Base-by-base conservation (phyloP, 106 monocot species). In the Gastrodia elata region DNA sequence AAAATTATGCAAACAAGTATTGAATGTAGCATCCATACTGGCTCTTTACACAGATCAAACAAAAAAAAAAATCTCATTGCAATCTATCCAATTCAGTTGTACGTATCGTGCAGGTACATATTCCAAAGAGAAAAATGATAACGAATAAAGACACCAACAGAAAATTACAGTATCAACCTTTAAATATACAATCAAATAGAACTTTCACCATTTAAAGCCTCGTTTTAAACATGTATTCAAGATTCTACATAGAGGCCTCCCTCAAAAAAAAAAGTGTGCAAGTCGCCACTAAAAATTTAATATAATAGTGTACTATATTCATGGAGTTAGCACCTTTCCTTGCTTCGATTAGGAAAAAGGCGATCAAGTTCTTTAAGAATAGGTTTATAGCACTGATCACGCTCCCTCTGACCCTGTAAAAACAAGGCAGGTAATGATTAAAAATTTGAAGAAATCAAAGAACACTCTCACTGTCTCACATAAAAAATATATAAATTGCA, bases 301-400 rank as follows among this genome's bases (percentile, higher is more conserved):
- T 10, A 30, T 11, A 9, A 26, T 32, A 30, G 61, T 14, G 27
- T 26, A n/a, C n/a, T n/a, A 32, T 14, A 61, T 28, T 32, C 32
- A 61, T 36, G 11, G 67, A 67, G n/a, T 5, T 20, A 18, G 67
- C 38, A 67, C 67, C 67, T 88, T 65, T 83, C 75, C 38, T 80
- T 78, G 36, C 68, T 68, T 65, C 93, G 84, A 71, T 33, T 39
- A 79, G 93, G 97, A 73, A 93, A 98, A 57, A 88, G 57, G 48
- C 82, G 86, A 75, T 87, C 73, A 42, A 98, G 86, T 75, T 98
- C 93, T 43, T 91, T 88, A 40, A 98, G 81, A 68, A 98, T 98
- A 55, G 97, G 97, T 70, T 91, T 91, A 76, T 93, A 98, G 72
- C 97, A 98, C 64, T 98, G 85, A 27, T 93, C 97, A 56, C 97